Evolutionary conservation across 2,329 filamentous ascomycete genomes (phyloP).

Genomic region (Huntiella abstrusa): DNA sequence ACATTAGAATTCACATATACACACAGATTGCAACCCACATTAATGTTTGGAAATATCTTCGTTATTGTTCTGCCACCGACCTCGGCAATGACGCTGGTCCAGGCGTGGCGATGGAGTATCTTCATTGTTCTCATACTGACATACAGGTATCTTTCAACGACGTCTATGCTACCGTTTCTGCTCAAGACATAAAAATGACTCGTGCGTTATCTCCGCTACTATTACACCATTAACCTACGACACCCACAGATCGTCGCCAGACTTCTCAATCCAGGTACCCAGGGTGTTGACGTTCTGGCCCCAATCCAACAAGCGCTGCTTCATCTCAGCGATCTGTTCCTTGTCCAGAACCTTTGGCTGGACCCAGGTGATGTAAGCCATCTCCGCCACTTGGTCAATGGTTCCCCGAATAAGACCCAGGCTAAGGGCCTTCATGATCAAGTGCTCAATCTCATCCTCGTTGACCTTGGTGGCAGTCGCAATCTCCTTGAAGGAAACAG

Average conservation of each 20-base stretch:
- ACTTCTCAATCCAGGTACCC: slow-evolving; percentile 89
- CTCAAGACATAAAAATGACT: neutral
- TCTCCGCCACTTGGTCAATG: slow-evolving; percentile 88
- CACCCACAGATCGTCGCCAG: slow-evolving; percentile 91
- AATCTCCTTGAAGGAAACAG: slow-evolving; percentile 82
- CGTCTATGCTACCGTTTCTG: neutral
- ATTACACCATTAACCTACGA: slow-evolving; percentile 30
- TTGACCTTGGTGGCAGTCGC: slow-evolving; percentile 81
- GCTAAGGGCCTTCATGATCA: slow-evolving; percentile 98
- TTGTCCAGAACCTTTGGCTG: slow-evolving; percentile 96
- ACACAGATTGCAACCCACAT: too few relatives aligned
- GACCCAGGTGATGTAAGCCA: slow-evolving; percentile 95
- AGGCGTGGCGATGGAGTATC: too few relatives aligned
- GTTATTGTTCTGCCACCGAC: too few relatives aligned
- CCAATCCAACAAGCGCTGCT: slow-evolving; percentile 76
- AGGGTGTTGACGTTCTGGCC: slow-evolving; percentile 89
- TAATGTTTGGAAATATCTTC: too few relatives aligned
- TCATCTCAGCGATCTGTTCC: slow-evolving; percentile 88
- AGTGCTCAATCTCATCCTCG: slow-evolving; percentile 82
- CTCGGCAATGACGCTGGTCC: too few relatives aligned
- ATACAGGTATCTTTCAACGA: neutral
- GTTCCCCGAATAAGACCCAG: slow-evolving; percentile 75
- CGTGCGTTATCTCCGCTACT: neutral
- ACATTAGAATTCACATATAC: too few relatives aligned
- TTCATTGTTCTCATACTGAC: slow-evolving; percentile 5